Conservation (phyloP, 2,329 filamentous ascomycete species). For the Pezizomycotina sp. region DNA sequence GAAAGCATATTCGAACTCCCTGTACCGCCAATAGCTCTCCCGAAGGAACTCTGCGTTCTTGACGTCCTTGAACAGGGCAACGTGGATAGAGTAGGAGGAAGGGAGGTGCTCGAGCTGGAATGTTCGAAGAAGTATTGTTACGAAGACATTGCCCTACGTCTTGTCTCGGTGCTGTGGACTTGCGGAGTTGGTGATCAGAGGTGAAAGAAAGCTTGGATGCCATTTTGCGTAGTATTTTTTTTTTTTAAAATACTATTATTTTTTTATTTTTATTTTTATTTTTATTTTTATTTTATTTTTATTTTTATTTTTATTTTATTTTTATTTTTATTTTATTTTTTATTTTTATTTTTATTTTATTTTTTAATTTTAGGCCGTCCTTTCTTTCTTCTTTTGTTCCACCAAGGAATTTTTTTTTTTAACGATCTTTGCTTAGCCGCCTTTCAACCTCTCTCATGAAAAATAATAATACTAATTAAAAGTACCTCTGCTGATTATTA, state of each 20-base stretch:
- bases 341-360: no score
- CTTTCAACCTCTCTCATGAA: no score
- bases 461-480: no score
- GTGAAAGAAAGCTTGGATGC: background rate
- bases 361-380: no score
- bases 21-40: constrained; percentile 72
- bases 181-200: constrained; percentile 1
- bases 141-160: constrained; percentile 10
- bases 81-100: constrained; percentile 47
- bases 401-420: no score
- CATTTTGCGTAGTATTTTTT: constrained; percentile 4
- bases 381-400: no score
- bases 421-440: no score
- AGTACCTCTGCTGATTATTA: no score
- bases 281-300: constrained; percentile 1
- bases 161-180: background rate
- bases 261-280: constrained; percentile 4
- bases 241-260: constrained; percentile 4
- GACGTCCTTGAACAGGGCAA: constrained; percentile 60
- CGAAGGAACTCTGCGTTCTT: constrained; percentile 63
- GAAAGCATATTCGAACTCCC: constrained; percentile 81
- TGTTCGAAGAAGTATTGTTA: constrained; percentile 44
- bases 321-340: no score
- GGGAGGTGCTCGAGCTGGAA: constrained; percentile 63
- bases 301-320: no score